Evolutionary conservation across 2,329 filamentous ascomycete species (phyloP), one percentile per base, ranked within the genome.

Genomic region (Sporothrix dimorphospora): DNA sequence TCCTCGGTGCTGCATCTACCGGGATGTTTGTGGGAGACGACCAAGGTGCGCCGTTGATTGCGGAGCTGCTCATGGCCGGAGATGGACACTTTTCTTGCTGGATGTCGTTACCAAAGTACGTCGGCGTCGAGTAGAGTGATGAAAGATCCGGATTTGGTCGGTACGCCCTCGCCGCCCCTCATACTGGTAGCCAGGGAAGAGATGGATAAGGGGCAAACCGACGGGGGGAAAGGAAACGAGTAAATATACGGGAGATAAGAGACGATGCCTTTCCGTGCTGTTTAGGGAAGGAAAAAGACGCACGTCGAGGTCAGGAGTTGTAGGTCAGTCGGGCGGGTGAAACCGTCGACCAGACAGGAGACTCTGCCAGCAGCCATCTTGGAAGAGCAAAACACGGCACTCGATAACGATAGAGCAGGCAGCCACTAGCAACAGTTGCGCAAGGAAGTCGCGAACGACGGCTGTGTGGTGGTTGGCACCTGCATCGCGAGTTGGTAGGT

Each of bases 401-500:
- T 27, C 3, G 2, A 21, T 1, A 2, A n/a, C 24, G 11, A 21
- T 14, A 42, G 6, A 16, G 6, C 11, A 34, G 42, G 24, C 12
- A 66, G 24, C 24, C 16, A n/a, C 24, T 24, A 49, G 42, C 24
- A 30, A n/a, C 16, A 4, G 24, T 34, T 49, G 2, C 3, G 3
- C 11, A 12, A 30, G 63, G 42, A 49, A 66, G 42, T 27, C 8
- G 42, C 42, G 27, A 45, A n/a, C 16, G 55, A 59, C 55, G 9
- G 53, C 34, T 19, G 57, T 16, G 47, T 8, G 45, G 65, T 40
- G 4, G 65, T 38, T 53, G 65, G 65, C 65, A 68, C 45, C 27
- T 68, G 65, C 47, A 68, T 68, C 65, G 65, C 30, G 30, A 9
- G 45, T 51, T 51, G 42, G 63, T 11, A 11, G 42, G 45, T 49